A percentile compares a stretch with the other conserved stretches of the same genome.
Conservation (phyloP, 352 stramenopile species). For the Discostella stelligera region DNA sequence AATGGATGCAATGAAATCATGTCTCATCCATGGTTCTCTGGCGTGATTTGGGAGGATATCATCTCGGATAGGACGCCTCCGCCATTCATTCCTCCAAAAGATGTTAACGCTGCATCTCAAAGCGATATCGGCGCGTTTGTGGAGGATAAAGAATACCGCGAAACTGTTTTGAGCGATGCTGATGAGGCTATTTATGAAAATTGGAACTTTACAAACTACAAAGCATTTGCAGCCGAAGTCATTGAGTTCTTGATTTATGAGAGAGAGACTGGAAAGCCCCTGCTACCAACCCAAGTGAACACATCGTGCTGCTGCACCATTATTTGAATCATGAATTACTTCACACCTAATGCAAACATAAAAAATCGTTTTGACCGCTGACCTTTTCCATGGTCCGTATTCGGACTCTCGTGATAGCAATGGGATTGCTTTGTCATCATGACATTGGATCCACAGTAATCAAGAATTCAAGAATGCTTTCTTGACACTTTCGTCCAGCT, state of each 20-base stretch:
- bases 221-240: constrained; percentile 77
- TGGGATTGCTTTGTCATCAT: too few relatives aligned
- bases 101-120: constrained; percentile 84
- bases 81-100: constrained; percentile 83
- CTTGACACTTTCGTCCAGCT: too few relatives aligned
- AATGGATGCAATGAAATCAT: constrained; percentile 87
- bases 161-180: constrained; percentile 67
- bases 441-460: too few relatives aligned
- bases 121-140: constrained; percentile 82
- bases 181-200: constrained; percentile 75
- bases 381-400: too few relatives aligned
- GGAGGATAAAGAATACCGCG: constrained; percentile 77
- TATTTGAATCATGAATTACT: too few relatives aligned
- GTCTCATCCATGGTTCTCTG: constrained; percentile 89
- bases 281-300: constrained; percentile 59
- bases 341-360: too few relatives aligned
- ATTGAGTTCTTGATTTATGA: constrained; percentile 85
- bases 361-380: too few relatives aligned
- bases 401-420: too few relatives aligned
- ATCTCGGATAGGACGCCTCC: constrained; percentile 75
- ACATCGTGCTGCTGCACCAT: constrained; percentile 67
- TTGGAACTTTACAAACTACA: constrained; percentile 80
- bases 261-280: constrained; percentile 69
- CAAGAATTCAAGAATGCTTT: too few relatives aligned
- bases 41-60: constrained; percentile 87